Base-by-base conservation (phyloP, 2,329 filamentous ascomycete species). In the Colletotrichum zoysiae region DNA sequence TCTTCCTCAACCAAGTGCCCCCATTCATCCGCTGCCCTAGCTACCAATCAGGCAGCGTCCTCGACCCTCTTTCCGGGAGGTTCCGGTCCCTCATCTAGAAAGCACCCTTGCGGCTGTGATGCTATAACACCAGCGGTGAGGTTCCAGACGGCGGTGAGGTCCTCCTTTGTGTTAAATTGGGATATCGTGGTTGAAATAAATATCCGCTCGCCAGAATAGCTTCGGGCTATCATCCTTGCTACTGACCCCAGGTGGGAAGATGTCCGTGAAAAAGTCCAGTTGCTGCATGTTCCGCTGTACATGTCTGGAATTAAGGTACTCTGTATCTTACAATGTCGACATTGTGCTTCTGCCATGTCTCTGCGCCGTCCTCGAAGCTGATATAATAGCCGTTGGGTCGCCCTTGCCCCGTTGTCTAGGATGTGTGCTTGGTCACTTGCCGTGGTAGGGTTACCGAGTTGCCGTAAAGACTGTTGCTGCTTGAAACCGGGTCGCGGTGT, bases 71-170 rank as follows among this genome's bases (percentile, higher is more conserved):
- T 66, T 20, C 76, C 77, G 56, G 75, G 71, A 12, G 72, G 73
- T 16, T 74, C 76, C 62, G 65, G 76, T 65, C 50, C 73, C 57
- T 71, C 50, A 79, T 98, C 96, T 0, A 94, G 91, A 78, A 98
- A 97, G 82, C 95, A 98, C 80, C 98, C 96, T 56, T 93, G 90
- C 0, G 96, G 96, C 83, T 98, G 98, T 0, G 93, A 96, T 80
- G 98, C 97, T 95, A 99, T 98, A 94, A 99, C 97, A 70, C 72
- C 75, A 5, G 76, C 77, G 70, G 78, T 78, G 55, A 78, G 69
- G 59, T 78, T 76, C 61, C 77, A 74, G 9, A 78, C 77, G 7
- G 77, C 77, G 61, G 77, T 74, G 48, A 78, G 75, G 48, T 78
- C 76, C 73, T 65, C 71, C 60, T 65, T 76, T n/a, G n/a, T 26